Base-by-base conservation (phyloP, 116 monocot species). In the Iris pallida region DNA sequence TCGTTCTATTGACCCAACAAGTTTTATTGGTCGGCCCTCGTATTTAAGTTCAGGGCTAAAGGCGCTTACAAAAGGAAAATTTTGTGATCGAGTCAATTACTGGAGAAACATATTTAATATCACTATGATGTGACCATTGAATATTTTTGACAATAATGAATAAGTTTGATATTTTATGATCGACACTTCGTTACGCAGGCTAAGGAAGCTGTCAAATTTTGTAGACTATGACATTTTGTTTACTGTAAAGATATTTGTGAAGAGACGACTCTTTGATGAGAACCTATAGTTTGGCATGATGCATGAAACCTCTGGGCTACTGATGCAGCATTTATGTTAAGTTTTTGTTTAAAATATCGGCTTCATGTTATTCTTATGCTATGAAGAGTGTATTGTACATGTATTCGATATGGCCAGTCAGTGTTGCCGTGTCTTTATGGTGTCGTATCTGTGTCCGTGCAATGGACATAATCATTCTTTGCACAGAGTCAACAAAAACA, bases 81-180 rank as follows among this genome's bases (percentile, higher is more conserved):
- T 65, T 14, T 49, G 51, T 51, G 20, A 65, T 65, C 51, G 51
- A 65, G 13, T 49, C 19, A 49, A 20, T 30, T 67, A 30, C 42
- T 8, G 41, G 49, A 0, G 54, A 8, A 67, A 53, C 52, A 53
- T 7, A 40, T 66, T 18, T 66, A 66, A 47, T 10, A 40, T 52
- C 14, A 45, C 47, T 41, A 53, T 66, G 47, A 66, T 6, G 12
- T 16, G 7, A 15, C 53, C 52, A 67, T 42, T 54, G 42, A 67
- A 41, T 53, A 42, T 67, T 67, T 43, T 49, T 30, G 42, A 67
- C 54, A 55, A 42, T 54, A 67, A 30, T 5, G 6, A 67, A 67
- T 67, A 67, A 67, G 42, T 42, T 16, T 41, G 15, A 42, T 42
- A 42, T 54, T 53, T 42, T 41, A 7, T 53, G 13, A 47, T 51